phyloP scores from a whole-genome alignment of 2,329 filamentous ascomycete genomes.

The Tolypocladium amazonense region DNA sequence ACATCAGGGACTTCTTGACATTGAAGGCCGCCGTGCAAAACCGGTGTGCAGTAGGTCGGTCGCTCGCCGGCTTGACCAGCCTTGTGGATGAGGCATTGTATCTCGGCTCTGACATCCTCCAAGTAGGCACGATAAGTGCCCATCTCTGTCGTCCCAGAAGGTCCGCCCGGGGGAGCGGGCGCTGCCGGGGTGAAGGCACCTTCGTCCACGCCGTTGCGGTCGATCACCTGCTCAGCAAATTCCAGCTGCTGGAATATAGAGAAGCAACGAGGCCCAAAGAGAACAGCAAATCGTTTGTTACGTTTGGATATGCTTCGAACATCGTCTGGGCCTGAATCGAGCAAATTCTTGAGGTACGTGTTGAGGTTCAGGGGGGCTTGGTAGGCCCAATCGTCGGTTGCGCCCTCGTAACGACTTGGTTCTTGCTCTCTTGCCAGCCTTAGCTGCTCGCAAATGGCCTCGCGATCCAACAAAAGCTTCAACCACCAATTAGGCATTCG shows the following conservation, averaged over 20 bases:
- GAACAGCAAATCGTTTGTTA: conserved; percentile 45
- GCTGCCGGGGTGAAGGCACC: conserved; percentile 23
- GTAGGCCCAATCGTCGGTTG: conserved; percentile 27
- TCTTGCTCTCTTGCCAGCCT: conserved; percentile 29
- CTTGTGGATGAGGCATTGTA: conserved; percentile 31
- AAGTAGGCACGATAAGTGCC: conserved; percentile 34
- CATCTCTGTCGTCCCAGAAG: conserved; percentile 23
- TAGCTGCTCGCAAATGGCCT: conserved; percentile 30
- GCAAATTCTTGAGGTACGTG: conserved; percentile 40
- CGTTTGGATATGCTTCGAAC: conserved; percentile 39
- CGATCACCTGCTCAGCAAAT: conserved; percentile 30
- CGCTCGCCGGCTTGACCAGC: conserved; percentile 18
- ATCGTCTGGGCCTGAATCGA: conserved; percentile 24
- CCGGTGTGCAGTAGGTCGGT: conserved; percentile 16
- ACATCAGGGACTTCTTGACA: conserved; percentile 18
- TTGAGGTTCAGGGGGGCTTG: conserved; percentile 35
- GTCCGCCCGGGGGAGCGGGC: conserved; percentile 20
- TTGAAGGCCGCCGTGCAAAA: conserved; percentile 20
- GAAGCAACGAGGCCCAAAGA: conserved; percentile 41
- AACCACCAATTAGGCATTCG: conserved; percentile 34
- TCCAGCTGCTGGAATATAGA: conserved; percentile 37
- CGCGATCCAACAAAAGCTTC: conserved; percentile 31
- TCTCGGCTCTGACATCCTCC: conserved; percentile 38
- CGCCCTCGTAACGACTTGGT: conserved; percentile 34
- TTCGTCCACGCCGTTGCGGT: conserved; percentile 28